phyloP scores from a whole-genome alignment of 1,139 yeast species.

The Diutina pseudorugosa region DNA sequence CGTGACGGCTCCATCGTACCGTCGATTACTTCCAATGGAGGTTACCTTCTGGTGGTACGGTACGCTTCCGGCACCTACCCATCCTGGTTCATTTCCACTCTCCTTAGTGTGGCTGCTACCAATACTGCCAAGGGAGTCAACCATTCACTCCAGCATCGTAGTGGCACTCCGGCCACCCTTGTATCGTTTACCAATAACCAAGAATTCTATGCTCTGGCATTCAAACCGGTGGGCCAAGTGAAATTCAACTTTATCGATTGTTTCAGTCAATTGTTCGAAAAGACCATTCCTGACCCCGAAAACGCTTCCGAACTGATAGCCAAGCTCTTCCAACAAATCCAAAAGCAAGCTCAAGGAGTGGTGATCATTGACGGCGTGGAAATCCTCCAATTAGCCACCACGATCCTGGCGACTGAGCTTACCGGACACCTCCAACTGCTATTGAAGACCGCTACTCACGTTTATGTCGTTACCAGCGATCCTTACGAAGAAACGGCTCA shows the following conservation, averaged over 20 bases:
- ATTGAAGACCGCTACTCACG: constrained; percentile 21
- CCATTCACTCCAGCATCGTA: constrained; percentile 12
- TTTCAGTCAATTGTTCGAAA: constrained; percentile 28
- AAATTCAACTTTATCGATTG: constrained; percentile 34
- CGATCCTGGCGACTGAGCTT: constrained; percentile 19
- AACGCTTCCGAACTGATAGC: constrained; percentile 8
- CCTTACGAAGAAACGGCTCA: constrained; percentile 29
- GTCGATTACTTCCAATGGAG: constrained; percentile 13
- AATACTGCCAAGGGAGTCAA: constrained; percentile 30
- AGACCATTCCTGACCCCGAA: constrained; percentile 15
- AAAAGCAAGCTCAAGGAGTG: constrained; percentile 9
- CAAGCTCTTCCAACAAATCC: constrained; percentile 15
- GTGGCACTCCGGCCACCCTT: constrained; percentile 22
- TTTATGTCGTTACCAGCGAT: constrained; percentile 21
- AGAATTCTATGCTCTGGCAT: constrained; percentile 22
- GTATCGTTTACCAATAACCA: constrained; percentile 32
- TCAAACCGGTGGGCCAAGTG: constrained; percentile 35
- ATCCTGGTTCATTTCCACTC: constrained; percentile 46
- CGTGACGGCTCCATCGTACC: constrained; percentile 39
- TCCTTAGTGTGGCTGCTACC: constrained; percentile 30
- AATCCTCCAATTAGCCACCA: constrained; percentile 32
- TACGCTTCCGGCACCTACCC: constrained; percentile 54
- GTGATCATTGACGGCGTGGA: constrained; percentile 40
- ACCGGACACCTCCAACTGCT: constrained; percentile 23
- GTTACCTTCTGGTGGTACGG: constrained; percentile 27